phyloP scores from a whole-genome alignment of 306 rosid genomes.

The Comarum palustre region DNA sequence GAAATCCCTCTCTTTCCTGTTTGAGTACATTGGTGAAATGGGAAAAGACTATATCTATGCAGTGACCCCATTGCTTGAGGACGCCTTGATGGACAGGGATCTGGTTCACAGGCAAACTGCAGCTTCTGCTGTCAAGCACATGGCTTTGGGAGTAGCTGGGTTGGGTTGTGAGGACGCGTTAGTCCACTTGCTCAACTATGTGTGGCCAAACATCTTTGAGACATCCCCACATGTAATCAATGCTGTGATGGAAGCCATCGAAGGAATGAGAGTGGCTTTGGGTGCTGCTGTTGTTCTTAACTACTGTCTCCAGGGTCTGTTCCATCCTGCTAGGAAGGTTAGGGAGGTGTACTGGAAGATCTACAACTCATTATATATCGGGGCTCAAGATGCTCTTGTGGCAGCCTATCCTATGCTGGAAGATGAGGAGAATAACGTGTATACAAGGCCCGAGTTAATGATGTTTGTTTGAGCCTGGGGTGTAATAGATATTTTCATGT shows the following conservation, averaged over 20 bases:
- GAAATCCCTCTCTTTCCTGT: constrained; percentile 87
- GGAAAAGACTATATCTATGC: constrained; percentile 96
- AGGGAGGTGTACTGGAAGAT: constrained; percentile 84
- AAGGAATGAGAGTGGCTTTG: constrained; percentile 95
- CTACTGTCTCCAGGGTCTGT: constrained; percentile 73
- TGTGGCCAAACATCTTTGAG: constrained; percentile 95
- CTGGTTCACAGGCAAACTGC: constrained; percentile 95
- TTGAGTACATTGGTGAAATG: constrained; percentile 98
- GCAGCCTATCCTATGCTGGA: constrained; percentile 63
- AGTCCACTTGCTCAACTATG: constrained; percentile 75
- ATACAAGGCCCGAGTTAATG: constrained; percentile 56
- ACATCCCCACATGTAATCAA: constrained; percentile 94
- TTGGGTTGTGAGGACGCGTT: constrained; percentile 93
- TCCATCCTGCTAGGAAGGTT: constrained; percentile 76
- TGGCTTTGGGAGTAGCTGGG: constrained; percentile 98
- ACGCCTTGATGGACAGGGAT: constrained; percentile 94
- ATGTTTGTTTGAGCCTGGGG: constrained; percentile 44
- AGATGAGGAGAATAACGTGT: constrained; percentile 58
- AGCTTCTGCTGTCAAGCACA: constrained; percentile 96
- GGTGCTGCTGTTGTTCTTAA: constrained; percentile 84
- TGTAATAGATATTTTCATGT: background rate
- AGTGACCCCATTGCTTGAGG: constrained; percentile 91
- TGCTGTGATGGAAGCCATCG: constrained; percentile 96
- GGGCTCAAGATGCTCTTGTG: constrained; percentile 75
- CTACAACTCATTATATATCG: constrained; percentile 64